A percentile compares a stretch with the other conserved stretches of the same genome.
These are phyloP conservation scores for Aspergillus hiratsukae DNA, from an alignment of 2,329 filamentous ascomycete genomes.

Conservation along the genomic window DNA sequence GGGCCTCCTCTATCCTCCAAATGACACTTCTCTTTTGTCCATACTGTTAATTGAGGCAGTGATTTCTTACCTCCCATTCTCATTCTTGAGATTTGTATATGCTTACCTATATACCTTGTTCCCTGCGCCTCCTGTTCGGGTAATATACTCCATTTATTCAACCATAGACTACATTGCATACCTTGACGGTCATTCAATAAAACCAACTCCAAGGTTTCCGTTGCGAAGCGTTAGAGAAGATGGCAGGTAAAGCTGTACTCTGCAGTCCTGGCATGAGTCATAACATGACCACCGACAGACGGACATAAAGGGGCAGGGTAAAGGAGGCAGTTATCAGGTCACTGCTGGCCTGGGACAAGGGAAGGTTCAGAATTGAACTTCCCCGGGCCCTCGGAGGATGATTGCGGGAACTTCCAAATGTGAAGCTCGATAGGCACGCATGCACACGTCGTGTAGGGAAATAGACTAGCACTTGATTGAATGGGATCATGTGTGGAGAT, in stretches of 20 bases:
- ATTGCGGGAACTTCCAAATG: too few species aligned
- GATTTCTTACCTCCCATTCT: not conserved
- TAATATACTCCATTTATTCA: not conserved
- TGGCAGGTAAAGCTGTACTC: too few species aligned
- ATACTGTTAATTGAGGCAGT: constrained; percentile 1
- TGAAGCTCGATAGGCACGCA: not conserved
- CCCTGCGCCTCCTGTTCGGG: not conserved
- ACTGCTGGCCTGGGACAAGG: too few species aligned
- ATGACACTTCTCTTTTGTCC: constrained; percentile 11
- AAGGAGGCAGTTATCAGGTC: not conserved
- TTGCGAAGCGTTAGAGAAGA: not conserved
- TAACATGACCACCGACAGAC: not conserved
- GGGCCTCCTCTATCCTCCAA: not conserved
- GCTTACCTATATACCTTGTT: not conserved
- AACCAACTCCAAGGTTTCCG: not conserved
- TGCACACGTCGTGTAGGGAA: not conserved
- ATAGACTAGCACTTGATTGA: not conserved
- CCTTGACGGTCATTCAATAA: not conserved
- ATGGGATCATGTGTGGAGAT: not conserved
- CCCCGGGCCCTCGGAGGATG: not conserved
- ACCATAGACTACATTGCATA: not conserved
- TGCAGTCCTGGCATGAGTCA: not conserved
- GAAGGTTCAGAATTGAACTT: not conserved
- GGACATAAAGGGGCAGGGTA: not conserved
- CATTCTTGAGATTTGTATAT: not conserved